A percentile compares a stretch with the other conserved stretches of the same genome.
These are phyloP conservation scores for Gentiana dahurica DNA, from an alignment of 257 asterid genomes.

Conservation along the genomic window DNA sequence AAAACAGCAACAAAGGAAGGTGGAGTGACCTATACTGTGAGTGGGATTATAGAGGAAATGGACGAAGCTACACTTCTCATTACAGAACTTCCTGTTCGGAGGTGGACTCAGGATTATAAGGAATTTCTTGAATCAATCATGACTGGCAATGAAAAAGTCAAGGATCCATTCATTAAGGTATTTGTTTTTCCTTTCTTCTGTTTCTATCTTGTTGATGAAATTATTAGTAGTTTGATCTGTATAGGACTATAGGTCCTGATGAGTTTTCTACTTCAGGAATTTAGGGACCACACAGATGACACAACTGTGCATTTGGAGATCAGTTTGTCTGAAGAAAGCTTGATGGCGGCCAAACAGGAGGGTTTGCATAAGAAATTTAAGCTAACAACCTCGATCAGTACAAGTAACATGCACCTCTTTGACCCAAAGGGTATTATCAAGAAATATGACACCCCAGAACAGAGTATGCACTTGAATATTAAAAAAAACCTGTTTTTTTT, in stretches of 20 bases:
- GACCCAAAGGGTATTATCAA: slow-evolving; percentile 72
- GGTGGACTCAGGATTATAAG: slow-evolving; percentile 92
- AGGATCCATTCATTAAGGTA: slow-evolving; percentile 86
- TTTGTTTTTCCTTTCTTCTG: neutral
- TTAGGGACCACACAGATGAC: slow-evolving; percentile 56
- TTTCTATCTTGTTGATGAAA: neutral
- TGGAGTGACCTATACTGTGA: slow-evolving; percentile 51
- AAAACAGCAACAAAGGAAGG: slow-evolving; percentile 56
- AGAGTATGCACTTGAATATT: slow-evolving; percentile 38
- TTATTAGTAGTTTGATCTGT: neutral
- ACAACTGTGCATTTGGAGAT: slow-evolving; percentile 58
- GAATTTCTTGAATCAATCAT: slow-evolving; percentile 75
- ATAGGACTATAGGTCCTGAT: slow-evolving; percentile 2
- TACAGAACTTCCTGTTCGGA: slow-evolving; percentile 81
- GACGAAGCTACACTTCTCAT: slow-evolving; percentile 41
- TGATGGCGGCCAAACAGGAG: slow-evolving; percentile 54
- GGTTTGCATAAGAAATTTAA: slow-evolving; percentile 72
- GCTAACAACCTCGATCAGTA: slow-evolving; percentile 64
- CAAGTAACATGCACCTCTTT: slow-evolving; percentile 92
- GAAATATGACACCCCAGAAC: slow-evolving; percentile 91
- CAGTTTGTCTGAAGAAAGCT: slow-evolving; percentile 42
- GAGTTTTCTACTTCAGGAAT: slow-evolving; percentile 31
- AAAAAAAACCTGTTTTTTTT: neutral
- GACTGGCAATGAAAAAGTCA: slow-evolving; percentile 54
- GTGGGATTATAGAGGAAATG: slow-evolving; percentile 65